Evolutionary conservation across 768 basidiomycete genomes (phyloP).

Genomic region (Tylopilus subfusipes): DNA sequence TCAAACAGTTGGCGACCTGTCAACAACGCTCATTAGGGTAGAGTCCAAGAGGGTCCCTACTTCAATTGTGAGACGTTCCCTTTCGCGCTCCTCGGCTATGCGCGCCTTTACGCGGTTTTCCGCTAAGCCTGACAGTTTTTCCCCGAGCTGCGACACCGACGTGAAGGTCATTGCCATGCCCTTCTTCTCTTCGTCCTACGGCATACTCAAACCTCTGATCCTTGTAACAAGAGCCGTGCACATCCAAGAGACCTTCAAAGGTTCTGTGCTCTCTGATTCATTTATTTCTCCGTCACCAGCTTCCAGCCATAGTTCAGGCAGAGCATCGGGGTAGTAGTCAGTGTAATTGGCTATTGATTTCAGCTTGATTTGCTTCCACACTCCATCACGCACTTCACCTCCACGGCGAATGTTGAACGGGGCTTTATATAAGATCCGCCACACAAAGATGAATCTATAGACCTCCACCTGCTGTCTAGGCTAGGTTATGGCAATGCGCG

Average conservation of each 20-base stretch:
- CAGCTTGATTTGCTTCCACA: constrained; percentile 61
- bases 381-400: constrained; percentile 6
- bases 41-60: constrained; percentile 36
- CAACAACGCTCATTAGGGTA: constrained; percentile 7
- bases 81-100: constrained; percentile 64
- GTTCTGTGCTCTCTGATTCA: constrained; percentile 50
- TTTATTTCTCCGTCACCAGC: constrained; percentile 62
- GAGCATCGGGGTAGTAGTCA: constrained; percentile 76
- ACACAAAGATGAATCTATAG: too few species aligned
- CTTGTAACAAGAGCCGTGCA: constrained; percentile 23
- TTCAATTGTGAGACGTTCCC: constrained; percentile 71
- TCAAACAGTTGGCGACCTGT: constrained; percentile 93
- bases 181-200: constrained; percentile 76
- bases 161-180: constrained; percentile 99
- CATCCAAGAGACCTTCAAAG: constrained; percentile 54
- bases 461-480: too few species aligned
- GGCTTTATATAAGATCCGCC: too few species aligned
- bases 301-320: constrained; percentile 71
- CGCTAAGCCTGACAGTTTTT: constrained; percentile 66
- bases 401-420: constrained; percentile 4
- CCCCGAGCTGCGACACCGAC: constrained; percentile 78
- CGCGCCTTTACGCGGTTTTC: constrained; percentile 53
- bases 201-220: neutral
- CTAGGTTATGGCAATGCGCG: too few species aligned
- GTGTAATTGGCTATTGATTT: constrained; percentile 73